phyloP scores from a whole-genome alignment of 2,329 filamentous ascomycete species.

The Grosmannia serpens region DNA sequence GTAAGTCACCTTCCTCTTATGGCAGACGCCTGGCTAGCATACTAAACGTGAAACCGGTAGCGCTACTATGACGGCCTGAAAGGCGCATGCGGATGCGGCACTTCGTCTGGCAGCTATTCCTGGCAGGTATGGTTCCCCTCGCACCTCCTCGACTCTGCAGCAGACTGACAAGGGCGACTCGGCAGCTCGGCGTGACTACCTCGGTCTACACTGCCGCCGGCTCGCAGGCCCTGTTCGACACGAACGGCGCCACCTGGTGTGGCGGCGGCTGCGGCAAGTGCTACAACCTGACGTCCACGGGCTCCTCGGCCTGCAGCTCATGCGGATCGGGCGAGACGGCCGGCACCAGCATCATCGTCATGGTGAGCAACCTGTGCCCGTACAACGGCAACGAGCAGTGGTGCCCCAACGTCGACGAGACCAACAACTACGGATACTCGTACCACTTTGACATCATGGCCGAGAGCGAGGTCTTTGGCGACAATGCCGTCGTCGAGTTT shows the following conservation, averaged over 20 bases:
- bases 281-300: conserved; percentile 19
- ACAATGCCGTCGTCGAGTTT: conserved; percentile 23
- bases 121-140: conserved; percentile 14
- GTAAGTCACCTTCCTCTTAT: neutral
- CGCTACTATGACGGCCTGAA: conserved; percentile 21
- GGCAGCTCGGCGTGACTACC: conserved; percentile 4
- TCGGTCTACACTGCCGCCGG: conserved; percentile 17
- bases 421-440: conserved; percentile 21
- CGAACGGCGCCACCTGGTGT: conserved; percentile 14
- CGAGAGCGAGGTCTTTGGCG: conserved; percentile 19
- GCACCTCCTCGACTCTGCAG: neutral
- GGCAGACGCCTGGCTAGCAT: neutral
- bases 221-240: conserved; percentile 15
- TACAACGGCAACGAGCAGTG: conserved; percentile 22
- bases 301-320: conserved; percentile 12
- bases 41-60: conserved; percentile 8
- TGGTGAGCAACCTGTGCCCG: conserved; percentile 25
- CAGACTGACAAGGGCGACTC: neutral
- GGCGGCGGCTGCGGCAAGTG: conserved; percentile 19
- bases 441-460: conserved; percentile 27
- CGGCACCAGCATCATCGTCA: conserved; percentile 18
- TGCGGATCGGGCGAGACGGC: conserved; percentile 14
- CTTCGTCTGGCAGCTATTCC: conserved; percentile 13
- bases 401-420: conserved; percentile 20
- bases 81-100: conserved; percentile 21